Evolutionary conservation across 345 rosid genomes (phyloP).

Genomic region (Fremontodendron californicum): DNA sequence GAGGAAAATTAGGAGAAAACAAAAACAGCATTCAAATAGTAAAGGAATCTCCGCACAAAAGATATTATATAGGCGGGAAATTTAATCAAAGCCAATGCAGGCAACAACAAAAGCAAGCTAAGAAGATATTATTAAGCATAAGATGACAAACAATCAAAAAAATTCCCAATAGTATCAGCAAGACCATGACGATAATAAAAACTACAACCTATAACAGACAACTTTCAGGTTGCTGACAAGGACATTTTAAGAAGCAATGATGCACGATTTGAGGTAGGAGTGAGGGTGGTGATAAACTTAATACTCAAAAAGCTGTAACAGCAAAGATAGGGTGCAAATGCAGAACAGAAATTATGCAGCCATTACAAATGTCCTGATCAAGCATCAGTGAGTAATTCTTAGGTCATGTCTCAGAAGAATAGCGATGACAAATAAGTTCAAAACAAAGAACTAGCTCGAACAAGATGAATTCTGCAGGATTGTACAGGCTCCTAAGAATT

Average conservation of each 20-base stretch:
- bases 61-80: not conserved
- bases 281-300: not conserved
- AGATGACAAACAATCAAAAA: not conserved
- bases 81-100: constrained; percentile 1
- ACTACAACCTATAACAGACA: not conserved
- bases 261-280: not conserved
- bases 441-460: not conserved
- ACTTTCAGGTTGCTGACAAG: not conserved
- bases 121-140: not conserved
- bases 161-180: not conserved
- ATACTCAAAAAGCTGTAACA: not conserved
- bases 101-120: constrained; percentile 2
- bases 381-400: too few relatives aligned
- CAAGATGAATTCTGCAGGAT: not conserved
- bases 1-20: too few relatives aligned
- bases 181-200: not conserved
- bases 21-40: not conserved
- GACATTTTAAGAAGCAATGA: not conserved
- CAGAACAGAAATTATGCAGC: not conserved
- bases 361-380: not conserved
- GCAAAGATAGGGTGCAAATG: not conserved
- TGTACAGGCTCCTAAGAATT: not conserved
- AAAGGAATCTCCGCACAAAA: too few relatives aligned
- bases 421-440: not conserved
- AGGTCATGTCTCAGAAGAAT: not conserved